Evolutionary conservation across 2,329 filamentous ascomycete species (phyloP).

Genomic region (Didymella pomorum): DNA sequence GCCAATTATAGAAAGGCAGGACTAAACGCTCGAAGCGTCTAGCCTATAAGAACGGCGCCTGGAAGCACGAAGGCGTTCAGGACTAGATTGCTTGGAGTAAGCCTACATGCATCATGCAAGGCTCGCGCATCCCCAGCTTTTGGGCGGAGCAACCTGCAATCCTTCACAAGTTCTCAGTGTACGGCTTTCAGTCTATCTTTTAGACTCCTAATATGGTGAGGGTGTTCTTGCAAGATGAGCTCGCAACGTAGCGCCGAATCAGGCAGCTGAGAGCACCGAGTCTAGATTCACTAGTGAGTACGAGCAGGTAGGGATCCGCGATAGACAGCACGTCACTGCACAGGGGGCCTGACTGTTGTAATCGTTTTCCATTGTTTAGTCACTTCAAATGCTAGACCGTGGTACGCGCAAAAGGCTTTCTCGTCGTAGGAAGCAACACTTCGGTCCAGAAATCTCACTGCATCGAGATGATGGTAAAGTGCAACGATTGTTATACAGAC

Average conservation of each 20-base stretch:
- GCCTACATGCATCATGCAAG: constrained; percentile 16
- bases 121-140: constrained; percentile 20
- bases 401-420: neutral
- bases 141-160: constrained; percentile 4
- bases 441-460: neutral
- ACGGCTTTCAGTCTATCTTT: neutral
- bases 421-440: neutral
- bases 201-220: neutral
- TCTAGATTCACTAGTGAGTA: neutral
- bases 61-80: constrained; percentile 23
- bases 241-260: neutral
- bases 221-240: neutral
- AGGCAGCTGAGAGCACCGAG: neutral
- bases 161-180: neutral
- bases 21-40: constrained; percentile 11
- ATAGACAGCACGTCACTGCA: neutral
- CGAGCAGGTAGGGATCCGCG: neutral
- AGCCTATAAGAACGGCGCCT: constrained; percentile 26
- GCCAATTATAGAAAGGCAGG: constrained; percentile 9
- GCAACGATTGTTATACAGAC: neutral
- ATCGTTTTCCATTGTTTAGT: neutral
- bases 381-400: neutral
- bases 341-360: neutral
- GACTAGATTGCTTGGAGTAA: constrained; percentile 26
- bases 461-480: neutral